Evolutionary conservation across 345 rosid species (phyloP), one percentile per base, ranked within the genome.

Genomic region (Dimocarpus longan): DNA sequence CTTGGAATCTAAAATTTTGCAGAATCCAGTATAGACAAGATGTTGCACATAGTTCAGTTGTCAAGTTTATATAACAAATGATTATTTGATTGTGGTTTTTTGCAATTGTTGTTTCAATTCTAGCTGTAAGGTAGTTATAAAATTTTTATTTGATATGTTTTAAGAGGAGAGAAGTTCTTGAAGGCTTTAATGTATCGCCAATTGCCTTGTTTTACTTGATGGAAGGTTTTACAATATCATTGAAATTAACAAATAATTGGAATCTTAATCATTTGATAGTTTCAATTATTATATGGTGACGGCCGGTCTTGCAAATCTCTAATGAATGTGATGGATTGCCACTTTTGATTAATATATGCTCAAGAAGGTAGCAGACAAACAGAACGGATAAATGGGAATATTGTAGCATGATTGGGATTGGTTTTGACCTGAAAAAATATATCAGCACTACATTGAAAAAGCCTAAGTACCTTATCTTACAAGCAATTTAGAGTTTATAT

Each of bases 281-380:
- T 52, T 8, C 19, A 52, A 15, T 59, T 59, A 59, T 72, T 76
- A 16, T 62, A 63, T 13, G 69, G 48, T n/a, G 48, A 42, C 39
- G 37, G 84, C 87, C 84, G 80, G 52, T 18, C 75, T 32, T 72
- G 76, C n/a, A 52, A 66, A 70, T 65, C 48, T 18, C 44, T 63
- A 40, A 40, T n/a, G 56, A 48, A 24, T 26, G 10, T 44, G 57
- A 39, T 16, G 48, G 63, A 6, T 46, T 28, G 70, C 26, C 39
- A 3, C 19, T 46, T 52, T 77, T 11, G 13, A 52, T 9, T 28
- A 21, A 48, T 39, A 32, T 15, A 71, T 43, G 57, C 46, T 26
- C 21, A 13, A n/a, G 4, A 50, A 19, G 70, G 42, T 10, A 42
- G 59, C 68, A 22, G 81, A 73, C 81, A 73, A 69, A 77, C 70